Base-by-base conservation (phyloP, 495 filamentous ascomycete genomes). In the Penicillium simplicissimum region DNA sequence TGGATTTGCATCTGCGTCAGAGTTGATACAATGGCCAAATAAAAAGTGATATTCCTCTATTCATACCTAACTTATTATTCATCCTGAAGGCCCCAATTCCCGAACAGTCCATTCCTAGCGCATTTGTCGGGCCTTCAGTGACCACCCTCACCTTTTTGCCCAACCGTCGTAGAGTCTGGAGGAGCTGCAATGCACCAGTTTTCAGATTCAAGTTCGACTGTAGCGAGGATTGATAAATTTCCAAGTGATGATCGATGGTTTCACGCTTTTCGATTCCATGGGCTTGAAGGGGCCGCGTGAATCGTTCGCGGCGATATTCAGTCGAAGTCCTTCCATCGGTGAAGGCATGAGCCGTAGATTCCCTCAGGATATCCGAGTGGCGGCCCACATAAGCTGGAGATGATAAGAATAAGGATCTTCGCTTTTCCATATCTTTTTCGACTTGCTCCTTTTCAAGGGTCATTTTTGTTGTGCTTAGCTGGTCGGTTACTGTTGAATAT, bases 101-200 rank as follows among this genome's bases (percentile, higher is more conserved):
- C 61, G 40, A 0, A 78, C 36, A 3, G 76, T 77, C 74, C 72
- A 77, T 52, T 70, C 65, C 54, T 80, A n/a, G 77, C 7, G 76
- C 74, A 67, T 79, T 76, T 34, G 71, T 63, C 0, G 74, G 75
- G 2, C 76, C 75, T 51, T 78, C 77, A 0, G 76, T 79, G 6
- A 79, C 38, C 4, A 76, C 38, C 33, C 72, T 67, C 11, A 78
- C 51, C 19, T 71, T 74, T 59, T 78, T 78, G 13, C 60, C 68
- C 1, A 60, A 57, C 1, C 8, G 10, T 34, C 63, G 67, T 5
- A 76, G 31, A 15, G 42, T 63, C 28, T 62, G 55, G 4, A 78
- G 60, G 11, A 78, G 38, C 0, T 55, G 11, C 14, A 69, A 48
- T 5, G 64, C 71, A 11, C 69, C 72, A 4, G 58, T 35, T 58